A percentile compares a stretch with the other conserved stretches of the same genome.
Evolutionary conservation across 371 early-diverging fungal species (phyloP).

Genomic region (Umbelopsis sp.): DNA sequence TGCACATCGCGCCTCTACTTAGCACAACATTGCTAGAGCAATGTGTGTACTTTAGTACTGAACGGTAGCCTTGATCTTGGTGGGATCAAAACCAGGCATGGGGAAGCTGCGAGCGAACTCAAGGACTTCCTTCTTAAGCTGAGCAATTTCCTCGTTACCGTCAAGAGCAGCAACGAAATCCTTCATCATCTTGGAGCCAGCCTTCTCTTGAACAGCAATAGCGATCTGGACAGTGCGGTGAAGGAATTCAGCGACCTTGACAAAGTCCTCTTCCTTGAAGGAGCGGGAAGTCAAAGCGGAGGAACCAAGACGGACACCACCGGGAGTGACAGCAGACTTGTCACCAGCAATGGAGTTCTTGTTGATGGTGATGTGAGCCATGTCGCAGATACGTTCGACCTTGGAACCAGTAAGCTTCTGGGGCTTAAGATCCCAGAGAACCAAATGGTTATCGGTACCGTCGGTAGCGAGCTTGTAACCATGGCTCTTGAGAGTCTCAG

Average conservation of each 20-base stretch:
- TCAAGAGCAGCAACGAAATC: conserved; percentile 88
- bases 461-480: conserved; percentile 94
- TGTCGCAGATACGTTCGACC: conserved; percentile 96
- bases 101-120: conserved; percentile 89
- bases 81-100: conserved; percentile 81
- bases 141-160: conserved; percentile 68
- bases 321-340: conserved; percentile 87
- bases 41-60: conserved; percentile 35
- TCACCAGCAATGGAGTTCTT: conserved; percentile 95
- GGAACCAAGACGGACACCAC: conserved; percentile 91
- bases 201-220: conserved; percentile 71
- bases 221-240: conserved; percentile 93
- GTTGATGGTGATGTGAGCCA: conserved; percentile 90
- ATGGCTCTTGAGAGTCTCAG: conserved; percentile 66
- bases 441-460: conserved; percentile 95
- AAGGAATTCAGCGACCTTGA: conserved; percentile 83
- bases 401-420: conserved; percentile 85
- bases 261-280: conserved; percentile 87
- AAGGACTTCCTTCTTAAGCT: conserved; percentile 89
- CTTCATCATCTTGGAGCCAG: conserved; percentile 92
- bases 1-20: conserved; percentile 20
- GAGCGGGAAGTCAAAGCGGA: conserved; percentile 91
- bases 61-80: conserved; percentile 50
- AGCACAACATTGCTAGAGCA: background rate
- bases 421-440: conserved; percentile 92